Percentiles rank a stretch among this genome's conserved stretches.
Evolutionary conservation across 2,329 filamentous ascomycete species (phyloP).

Genomic region (Clathrospora elynae): DNA sequence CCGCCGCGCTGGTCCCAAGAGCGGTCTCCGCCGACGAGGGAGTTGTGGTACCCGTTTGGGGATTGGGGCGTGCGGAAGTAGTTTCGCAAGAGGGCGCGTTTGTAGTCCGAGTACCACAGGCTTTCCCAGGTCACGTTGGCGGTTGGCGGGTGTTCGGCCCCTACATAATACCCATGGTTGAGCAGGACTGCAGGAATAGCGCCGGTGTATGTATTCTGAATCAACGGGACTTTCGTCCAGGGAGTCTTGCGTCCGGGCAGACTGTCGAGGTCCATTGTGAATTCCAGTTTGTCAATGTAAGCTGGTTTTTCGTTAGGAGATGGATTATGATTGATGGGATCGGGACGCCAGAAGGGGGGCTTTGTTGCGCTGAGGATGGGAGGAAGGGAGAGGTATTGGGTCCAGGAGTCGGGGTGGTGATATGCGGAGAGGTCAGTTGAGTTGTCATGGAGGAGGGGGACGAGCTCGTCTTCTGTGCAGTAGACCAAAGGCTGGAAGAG

Average conservation of each 20-base stretch:
- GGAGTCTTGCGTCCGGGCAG: constrained; percentile 50
- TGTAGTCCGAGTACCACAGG: constrained; percentile 57
- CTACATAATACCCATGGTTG: constrained; percentile 31
- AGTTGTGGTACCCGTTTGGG: constrained; percentile 51
- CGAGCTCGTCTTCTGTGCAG: constrained; percentile 35
- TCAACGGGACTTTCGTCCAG: constrained; percentile 53
- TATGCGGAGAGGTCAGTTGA: constrained; percentile 46
- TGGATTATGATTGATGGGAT: constrained; percentile 31
- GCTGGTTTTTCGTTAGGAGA: constrained; percentile 36
- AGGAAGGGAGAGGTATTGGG: constrained; percentile 48
- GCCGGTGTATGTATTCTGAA: constrained; percentile 56
- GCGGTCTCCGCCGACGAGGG: constrained; percentile 53
- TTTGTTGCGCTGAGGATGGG: constrained; percentile 35
- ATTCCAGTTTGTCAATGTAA: constrained; percentile 39
- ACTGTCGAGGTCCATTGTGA: constrained; percentile 46
- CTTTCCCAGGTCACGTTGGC: constrained; percentile 49
- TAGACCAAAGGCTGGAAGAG: constrained; percentile 51
- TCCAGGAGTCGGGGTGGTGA: constrained; percentile 36
- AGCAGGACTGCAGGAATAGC: constrained; percentile 55
- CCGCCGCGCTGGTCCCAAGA: constrained; percentile 59
- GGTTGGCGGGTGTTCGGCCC: constrained; percentile 22
- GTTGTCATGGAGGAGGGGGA: constrained; percentile 37
- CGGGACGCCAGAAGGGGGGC: constrained; percentile 41
- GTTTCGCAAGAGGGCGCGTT: constrained; percentile 56
- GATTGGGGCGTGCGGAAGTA: constrained; percentile 54